Conservation (phyloP, 2,329 filamentous ascomycete species). For the Beauveria sp. region DNA sequence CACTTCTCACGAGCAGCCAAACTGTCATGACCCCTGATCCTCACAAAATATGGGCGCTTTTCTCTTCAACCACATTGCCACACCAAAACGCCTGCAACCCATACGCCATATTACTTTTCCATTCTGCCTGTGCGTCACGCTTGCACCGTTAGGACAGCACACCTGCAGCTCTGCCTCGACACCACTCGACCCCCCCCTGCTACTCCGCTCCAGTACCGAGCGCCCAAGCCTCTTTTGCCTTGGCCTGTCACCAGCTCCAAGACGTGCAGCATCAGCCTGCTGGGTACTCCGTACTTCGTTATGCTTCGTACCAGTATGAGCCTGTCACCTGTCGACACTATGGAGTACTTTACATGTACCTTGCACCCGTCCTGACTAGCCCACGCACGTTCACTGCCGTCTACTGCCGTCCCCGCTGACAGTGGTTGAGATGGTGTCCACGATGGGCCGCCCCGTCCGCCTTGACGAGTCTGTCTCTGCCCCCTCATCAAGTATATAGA, state of each 20-base stretch:
- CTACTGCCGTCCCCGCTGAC: background rate
- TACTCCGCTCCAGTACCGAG: background rate
- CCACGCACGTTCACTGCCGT: background rate
- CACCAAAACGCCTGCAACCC: conserved; percentile 1
- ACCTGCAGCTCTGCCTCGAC: conserved; percentile 2
- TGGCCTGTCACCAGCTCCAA: background rate
- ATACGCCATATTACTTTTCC: conserved; percentile 7
- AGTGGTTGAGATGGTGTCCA: conserved; percentile 7
- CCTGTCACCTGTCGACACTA: background rate
- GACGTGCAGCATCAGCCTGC: conserved; percentile 1
- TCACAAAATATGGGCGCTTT: background rate
- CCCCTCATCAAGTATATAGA: conserved; percentile 8
- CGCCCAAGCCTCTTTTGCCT: background rate
- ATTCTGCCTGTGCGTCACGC: conserved; percentile 8
- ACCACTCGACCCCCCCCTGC: background rate
- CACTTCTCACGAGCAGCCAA: conserved; percentile 1
- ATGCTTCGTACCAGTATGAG: too few relatives aligned
- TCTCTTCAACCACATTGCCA: background rate
- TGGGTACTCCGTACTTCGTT: background rate
- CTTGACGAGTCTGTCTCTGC: conserved; percentile 2
- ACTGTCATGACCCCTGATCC: conserved; percentile 9
- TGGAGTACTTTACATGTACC: background rate
- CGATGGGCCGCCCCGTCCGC: conserved; percentile 4
- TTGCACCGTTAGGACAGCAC: conserved; percentile 7
- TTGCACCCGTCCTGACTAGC: background rate